Evolutionary conservation across 164 flowering plant species (phyloP).

Genomic region (Magnolia kwangsiensis): DNA sequence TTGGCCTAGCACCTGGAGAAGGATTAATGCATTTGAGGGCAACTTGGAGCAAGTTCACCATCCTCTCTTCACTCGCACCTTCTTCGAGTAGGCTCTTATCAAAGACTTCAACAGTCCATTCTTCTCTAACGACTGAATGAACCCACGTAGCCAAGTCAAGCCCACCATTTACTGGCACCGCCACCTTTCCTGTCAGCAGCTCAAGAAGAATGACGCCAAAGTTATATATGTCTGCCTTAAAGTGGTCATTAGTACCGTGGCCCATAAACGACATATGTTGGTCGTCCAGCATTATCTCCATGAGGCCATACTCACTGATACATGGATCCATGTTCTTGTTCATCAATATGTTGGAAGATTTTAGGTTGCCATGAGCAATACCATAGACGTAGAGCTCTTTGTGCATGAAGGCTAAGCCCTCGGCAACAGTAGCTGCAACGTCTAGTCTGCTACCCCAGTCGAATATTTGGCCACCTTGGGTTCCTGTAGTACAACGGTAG

Average conservation of each 20-base stretch:
- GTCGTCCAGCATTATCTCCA: slow-evolving; percentile 24
- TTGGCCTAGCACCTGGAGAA: slow-evolving; percentile 47
- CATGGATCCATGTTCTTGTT: slow-evolving; percentile 48
- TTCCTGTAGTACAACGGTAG: slow-evolving; percentile 25
- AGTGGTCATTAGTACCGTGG: slow-evolving; percentile 8
- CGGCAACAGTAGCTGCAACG: slow-evolving; percentile 44
- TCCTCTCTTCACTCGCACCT: slow-evolving; percentile 57
- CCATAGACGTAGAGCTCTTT: slow-evolving; percentile 32
- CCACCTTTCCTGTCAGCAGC: slow-evolving; percentile 59
- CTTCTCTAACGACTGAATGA: slow-evolving; percentile 53
- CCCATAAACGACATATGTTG: slow-evolving; percentile 18
- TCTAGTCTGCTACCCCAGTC: slow-evolving; percentile 60
- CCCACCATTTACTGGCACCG: slow-evolving; percentile 39
- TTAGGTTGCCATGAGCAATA: slow-evolving; percentile 67
- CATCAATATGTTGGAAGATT: slow-evolving; percentile 65
- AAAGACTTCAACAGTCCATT: slow-evolving; percentile 74
- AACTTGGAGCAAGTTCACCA: slow-evolving; percentile 60
- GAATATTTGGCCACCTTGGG: slow-evolving; percentile 31
- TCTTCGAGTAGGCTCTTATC: slow-evolving; percentile 41
- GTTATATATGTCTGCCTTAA: slow-evolving; percentile 41
- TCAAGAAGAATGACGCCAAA: slow-evolving; percentile 67
- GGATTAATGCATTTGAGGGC: slow-evolving; percentile 57
- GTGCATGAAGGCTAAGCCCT: slow-evolving; percentile 57
- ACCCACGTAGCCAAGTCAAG: slow-evolving; percentile 58
- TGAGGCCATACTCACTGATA: slow-evolving; percentile 61